Evolutionary conservation across 495 filamentous ascomycete species (phyloP).

Genomic region (Tuber borchii): DNA sequence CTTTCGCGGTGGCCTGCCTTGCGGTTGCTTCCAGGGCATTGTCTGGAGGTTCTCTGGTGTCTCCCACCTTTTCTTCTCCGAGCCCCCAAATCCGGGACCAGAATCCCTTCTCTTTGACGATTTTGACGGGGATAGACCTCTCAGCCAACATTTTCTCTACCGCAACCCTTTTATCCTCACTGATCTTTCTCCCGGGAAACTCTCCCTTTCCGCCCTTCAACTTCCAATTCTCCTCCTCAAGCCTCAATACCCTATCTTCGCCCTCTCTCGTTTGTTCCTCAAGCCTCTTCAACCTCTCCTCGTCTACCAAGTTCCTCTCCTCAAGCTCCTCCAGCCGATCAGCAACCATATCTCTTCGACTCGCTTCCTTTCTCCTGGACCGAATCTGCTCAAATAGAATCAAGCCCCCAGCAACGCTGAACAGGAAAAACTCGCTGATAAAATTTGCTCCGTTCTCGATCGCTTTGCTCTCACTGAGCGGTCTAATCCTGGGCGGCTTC

Average conservation of each 20-base stretch:
- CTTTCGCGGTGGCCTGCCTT: not conserved
- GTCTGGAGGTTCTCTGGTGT: not conserved
- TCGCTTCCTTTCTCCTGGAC: slow-evolving; percentile 68
- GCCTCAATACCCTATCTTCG: slow-evolving; percentile 52
- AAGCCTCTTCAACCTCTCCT: slow-evolving; percentile 55
- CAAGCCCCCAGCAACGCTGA: slow-evolving; percentile 68
- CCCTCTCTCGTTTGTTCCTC: slow-evolving; percentile 46
- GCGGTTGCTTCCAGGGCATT: not conserved
- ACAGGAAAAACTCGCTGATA: slow-evolving; percentile 82
- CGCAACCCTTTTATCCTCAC: not conserved
- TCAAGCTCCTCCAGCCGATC: slow-evolving; percentile 56
- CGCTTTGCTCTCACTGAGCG: slow-evolving; percentile 83
- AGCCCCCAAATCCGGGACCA: not conserved
- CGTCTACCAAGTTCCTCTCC: slow-evolving; percentile 41
- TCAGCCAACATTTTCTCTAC: not conserved
- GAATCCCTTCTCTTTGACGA: not conserved
- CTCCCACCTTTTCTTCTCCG: not conserved
- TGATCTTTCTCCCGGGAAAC: slow-evolving; percentile 19
- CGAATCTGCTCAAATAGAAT: slow-evolving; percentile 77
- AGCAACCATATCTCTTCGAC: slow-evolving; percentile 66
- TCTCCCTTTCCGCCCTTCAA: slow-evolving; percentile 26
- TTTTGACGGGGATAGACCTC: not conserved
- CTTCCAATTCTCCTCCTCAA: slow-evolving; percentile 51
- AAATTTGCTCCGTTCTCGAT: slow-evolving; percentile 96
- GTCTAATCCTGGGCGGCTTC: slow-evolving; percentile 54